Conservation (phyloP, 2,329 filamentous ascomycete species). For the Trichoderma asperellum region DNA sequence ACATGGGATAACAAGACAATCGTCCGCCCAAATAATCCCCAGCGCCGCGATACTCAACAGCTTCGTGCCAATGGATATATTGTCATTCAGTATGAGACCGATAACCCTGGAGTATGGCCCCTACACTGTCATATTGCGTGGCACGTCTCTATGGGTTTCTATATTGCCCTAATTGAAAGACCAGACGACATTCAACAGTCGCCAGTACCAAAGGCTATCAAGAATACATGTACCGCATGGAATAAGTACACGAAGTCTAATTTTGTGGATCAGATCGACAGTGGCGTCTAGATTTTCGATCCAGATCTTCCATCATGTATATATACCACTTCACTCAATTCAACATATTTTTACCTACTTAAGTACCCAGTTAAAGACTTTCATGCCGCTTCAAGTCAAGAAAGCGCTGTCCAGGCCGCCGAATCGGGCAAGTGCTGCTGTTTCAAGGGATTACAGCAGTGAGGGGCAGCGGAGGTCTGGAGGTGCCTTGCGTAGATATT, state of each 20-base stretch:
- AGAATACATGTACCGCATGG: neutral
- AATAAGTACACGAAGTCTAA: neutral
- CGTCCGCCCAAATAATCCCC: neutral
- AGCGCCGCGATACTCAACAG: neutral
- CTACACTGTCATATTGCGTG: neutral
- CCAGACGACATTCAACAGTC: neutral
- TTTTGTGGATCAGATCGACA: neutral
- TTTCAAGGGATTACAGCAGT: no score
- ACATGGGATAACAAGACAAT: neutral
- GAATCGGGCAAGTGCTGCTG: no score
- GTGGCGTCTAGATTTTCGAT: neutral
- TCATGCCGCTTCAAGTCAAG: no score
- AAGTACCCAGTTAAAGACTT: no score
- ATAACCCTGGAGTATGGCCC: neutral
- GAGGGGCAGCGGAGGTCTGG: no score
- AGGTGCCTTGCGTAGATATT: no score
- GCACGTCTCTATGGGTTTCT: neutral
- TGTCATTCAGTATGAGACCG: neutral
- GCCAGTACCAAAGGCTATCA: neutral
- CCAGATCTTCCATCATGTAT: neutral
- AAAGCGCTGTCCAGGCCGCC: no score
- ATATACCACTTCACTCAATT: no score
- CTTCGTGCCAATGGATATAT: neutral
- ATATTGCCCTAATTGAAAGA: neutral
- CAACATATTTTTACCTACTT: no score